Conservation (phyloP, 805 yeast genomes). For the Starmerella khaoyaiensis region DNA sequence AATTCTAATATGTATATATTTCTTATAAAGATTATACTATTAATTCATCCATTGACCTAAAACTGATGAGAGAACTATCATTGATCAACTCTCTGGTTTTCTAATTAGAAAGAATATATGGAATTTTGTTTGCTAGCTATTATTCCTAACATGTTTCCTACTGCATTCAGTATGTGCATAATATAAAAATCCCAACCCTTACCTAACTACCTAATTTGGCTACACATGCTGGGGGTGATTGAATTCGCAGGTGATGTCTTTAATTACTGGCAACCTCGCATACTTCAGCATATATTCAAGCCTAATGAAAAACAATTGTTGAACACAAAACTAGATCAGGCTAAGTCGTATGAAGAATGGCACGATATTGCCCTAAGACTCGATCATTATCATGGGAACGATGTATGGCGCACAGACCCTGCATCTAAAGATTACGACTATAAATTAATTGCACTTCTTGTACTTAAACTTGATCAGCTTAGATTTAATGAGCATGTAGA, state of each 20-base stretch:
- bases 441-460: slow-evolving; percentile 61
- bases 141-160: too few species aligned
- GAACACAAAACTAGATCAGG: slow-evolving; percentile 26
- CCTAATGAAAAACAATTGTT: slow-evolving; percentile 22
- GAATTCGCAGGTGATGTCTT: slow-evolving; percentile 21
- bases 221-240: too few species aligned
- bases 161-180: too few species aligned
- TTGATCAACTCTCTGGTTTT: background rate
- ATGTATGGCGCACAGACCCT: slow-evolving; percentile 59
- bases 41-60: too few species aligned
- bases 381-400: slow-evolving; percentile 31
- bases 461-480: slow-evolving; percentile 39
- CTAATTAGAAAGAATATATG: too few species aligned
- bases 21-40: too few species aligned
- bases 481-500: slow-evolving; percentile 47
- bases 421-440: slow-evolving; percentile 74
- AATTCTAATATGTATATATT: background rate
- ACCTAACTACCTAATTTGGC: too few species aligned
- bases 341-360: slow-evolving; percentile 61
- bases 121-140: too few species aligned
- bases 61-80: background rate
- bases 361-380: slow-evolving; percentile 34
- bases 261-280: slow-evolving; percentile 21
- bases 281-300: slow-evolving; percentile 14
- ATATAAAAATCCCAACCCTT: too few species aligned